phyloP scores from a whole-genome alignment of 2,329 filamentous ascomycete species.

The Alternaria arbusti region DNA sequence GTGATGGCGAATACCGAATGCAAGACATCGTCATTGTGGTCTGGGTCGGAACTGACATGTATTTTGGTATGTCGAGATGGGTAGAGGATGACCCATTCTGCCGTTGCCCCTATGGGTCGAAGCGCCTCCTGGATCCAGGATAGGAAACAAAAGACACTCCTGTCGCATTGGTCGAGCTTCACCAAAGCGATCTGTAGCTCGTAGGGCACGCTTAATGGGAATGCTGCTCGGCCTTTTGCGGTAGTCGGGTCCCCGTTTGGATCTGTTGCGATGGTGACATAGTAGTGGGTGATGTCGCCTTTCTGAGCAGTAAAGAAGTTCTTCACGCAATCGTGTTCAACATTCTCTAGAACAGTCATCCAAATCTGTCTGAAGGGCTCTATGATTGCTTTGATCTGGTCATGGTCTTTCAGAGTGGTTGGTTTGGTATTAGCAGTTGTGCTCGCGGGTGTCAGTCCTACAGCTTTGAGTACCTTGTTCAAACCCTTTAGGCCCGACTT shows the following conservation, averaged over 20 bases:
- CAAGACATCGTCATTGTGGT: not conserved
- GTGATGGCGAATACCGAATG: slow-evolving; percentile 6
- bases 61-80: not conserved
- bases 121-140: not conserved
- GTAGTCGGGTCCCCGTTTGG: too few relatives aligned
- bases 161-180: not conserved
- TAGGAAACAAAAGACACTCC: not conserved
- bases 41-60: not conserved
- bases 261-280: not conserved
- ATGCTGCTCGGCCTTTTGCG: not conserved
- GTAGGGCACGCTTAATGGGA: not conserved
- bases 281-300: not conserved
- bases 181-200: not conserved
- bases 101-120: not conserved
- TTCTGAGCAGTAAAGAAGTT: not conserved
- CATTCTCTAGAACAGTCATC: not conserved
- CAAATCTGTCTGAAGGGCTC: not conserved
- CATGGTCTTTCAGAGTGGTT: not conserved
- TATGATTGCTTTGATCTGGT: not conserved
- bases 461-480: not conserved
- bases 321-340: not conserved
- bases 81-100: not conserved
- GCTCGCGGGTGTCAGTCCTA: too few relatives aligned
- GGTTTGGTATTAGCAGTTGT: not conserved
- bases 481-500: not conserved